phyloP scores from a whole-genome alignment of 768 basidiomycete genomes.

The Rhizopogon rudus region DNA sequence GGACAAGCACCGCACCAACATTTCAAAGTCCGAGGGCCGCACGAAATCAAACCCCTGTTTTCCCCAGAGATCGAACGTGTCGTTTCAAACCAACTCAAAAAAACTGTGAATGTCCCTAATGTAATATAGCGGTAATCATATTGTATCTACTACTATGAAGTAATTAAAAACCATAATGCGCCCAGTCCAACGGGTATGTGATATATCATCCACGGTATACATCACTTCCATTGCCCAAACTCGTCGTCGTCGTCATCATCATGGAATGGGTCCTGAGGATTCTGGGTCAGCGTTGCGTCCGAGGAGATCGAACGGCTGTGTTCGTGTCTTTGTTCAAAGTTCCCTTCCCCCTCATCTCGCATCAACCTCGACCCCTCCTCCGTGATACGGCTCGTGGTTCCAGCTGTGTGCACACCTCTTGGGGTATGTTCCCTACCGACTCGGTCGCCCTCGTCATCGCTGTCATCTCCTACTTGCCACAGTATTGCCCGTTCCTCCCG shows the following conservation, averaged over 20 bases:
- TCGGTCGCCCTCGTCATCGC: slow-evolving; percentile 59
- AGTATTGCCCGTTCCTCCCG: slow-evolving; percentile 26
- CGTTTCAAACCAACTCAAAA: too few species aligned
- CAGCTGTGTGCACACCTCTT: slow-evolving; percentile 13
- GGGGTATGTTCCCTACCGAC: slow-evolving; percentile 26
- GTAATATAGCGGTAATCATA: background rate
- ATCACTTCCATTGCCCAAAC: slow-evolving; percentile 29
- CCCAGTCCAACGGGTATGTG: background rate
- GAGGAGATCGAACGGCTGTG: slow-evolving; percentile 31
- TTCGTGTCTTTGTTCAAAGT: slow-evolving; percentile 26
- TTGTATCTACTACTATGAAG: background rate
- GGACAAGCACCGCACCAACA: too few species aligned
- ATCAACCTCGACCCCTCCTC: slow-evolving; percentile 44
- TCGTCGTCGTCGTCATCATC: slow-evolving; percentile 21
- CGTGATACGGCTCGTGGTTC: slow-evolving; percentile 10
- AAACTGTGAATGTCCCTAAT: background rate
- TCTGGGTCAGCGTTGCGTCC: slow-evolving; percentile 28
- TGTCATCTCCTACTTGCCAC: slow-evolving; percentile 73
- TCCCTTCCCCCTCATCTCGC: slow-evolving; percentile 24
- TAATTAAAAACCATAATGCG: background rate
- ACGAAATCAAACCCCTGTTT: too few species aligned
- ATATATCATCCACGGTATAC: slow-evolving; percentile 5
- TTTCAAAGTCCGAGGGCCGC: too few species aligned
- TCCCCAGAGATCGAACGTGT: too few species aligned
- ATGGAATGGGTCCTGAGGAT: slow-evolving; percentile 9